Percentiles rank a stretch among this genome's conserved stretches.
phyloP scores from a whole-genome alignment of 202 grass and related monocot genomes.

The Bolboschoenoplectus hybrid region DNA sequence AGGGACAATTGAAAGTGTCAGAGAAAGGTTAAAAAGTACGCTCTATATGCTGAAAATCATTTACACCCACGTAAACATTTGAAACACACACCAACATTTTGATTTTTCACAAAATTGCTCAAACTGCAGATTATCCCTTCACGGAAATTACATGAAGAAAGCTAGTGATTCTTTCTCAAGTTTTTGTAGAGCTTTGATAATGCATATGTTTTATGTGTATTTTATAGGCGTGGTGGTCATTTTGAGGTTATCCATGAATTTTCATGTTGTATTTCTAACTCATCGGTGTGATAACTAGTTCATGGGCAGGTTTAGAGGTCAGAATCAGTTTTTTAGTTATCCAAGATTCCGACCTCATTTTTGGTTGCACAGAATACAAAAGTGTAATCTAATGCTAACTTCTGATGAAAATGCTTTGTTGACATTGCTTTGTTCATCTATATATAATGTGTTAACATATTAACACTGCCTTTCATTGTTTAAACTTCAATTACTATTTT shows the following conservation, averaged over 20 bases:
- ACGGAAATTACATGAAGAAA: neutral
- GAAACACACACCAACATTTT: neutral
- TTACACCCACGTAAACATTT: neutral
- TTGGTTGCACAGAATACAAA: slow-evolving; percentile 16
- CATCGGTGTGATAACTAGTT: neutral
- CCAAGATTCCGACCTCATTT: slow-evolving; percentile 16
- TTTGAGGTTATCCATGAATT: slow-evolving; percentile 17
- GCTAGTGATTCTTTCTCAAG: neutral
- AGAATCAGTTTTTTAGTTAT: slow-evolving; percentile 18
- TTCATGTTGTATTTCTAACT: slow-evolving; percentile 5
- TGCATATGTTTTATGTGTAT: slow-evolving; percentile 20
- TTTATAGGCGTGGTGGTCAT: slow-evolving; percentile 9
- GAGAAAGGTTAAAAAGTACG: slow-evolving; percentile 13
- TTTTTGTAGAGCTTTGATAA: slow-evolving; percentile 18
- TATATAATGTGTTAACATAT: neutral
- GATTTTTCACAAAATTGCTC: neutral
- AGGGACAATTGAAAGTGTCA: neutral
- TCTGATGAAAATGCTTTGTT: slow-evolving; percentile 18
- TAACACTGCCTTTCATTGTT: neutral
- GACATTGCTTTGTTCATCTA: neutral
- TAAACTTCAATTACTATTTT: neutral
- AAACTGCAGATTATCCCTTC: slow-evolving; percentile 6
- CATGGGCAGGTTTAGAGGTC: slow-evolving; percentile 1
- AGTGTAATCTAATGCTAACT: slow-evolving; percentile 37
- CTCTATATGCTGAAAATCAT: slow-evolving; percentile 11